Conservation (phyloP, 1,139 yeast species). For the Debaryomyces udenii region DNA sequence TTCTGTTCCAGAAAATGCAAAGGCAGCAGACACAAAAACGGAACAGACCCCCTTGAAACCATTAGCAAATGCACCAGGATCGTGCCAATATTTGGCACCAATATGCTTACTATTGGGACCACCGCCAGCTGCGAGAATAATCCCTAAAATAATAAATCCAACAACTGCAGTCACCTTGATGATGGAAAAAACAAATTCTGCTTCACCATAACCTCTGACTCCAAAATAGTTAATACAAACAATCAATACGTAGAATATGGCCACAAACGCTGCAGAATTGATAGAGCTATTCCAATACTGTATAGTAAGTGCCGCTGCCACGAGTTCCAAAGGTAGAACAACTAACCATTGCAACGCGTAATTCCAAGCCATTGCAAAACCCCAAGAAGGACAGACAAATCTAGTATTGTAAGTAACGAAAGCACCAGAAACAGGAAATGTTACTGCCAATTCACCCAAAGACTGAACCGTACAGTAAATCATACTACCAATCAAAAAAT, state of each 20-base stretch:
- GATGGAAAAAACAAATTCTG: constrained; percentile 64
- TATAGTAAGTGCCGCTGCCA: constrained; percentile 74
- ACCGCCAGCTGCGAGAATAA: constrained; percentile 71
- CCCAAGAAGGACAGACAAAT: constrained; percentile 73
- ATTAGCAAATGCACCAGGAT: constrained; percentile 68
- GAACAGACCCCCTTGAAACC: constrained; percentile 60
- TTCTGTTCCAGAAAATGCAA: constrained; percentile 53
- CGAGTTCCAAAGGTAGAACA: constrained; percentile 71
- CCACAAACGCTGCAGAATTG: constrained; percentile 70
- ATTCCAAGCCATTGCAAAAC: constrained; percentile 78
- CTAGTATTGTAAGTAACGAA: constrained; percentile 69
- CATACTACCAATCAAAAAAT: constrained; percentile 45
- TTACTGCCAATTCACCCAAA: constrained; percentile 70
- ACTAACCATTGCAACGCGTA: constrained; percentile 74
- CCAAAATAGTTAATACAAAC: constrained; percentile 61
- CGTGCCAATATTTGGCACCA: constrained; percentile 61
- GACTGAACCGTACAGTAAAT: constrained; percentile 70
- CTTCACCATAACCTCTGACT: constrained; percentile 71
- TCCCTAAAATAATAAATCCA: constrained; percentile 74
- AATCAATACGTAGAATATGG: constrained; percentile 63
- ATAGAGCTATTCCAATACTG: constrained; percentile 61
- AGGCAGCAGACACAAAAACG: constrained; percentile 50
- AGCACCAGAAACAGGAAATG: constrained; percentile 76
- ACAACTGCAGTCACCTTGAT: constrained; percentile 64
- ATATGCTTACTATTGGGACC: constrained; percentile 50